A percentile compares a stretch with the other conserved stretches of the same genome.
phyloP scores from a whole-genome alignment of 345 rosid genomes.

The Litchi chinensis region DNA sequence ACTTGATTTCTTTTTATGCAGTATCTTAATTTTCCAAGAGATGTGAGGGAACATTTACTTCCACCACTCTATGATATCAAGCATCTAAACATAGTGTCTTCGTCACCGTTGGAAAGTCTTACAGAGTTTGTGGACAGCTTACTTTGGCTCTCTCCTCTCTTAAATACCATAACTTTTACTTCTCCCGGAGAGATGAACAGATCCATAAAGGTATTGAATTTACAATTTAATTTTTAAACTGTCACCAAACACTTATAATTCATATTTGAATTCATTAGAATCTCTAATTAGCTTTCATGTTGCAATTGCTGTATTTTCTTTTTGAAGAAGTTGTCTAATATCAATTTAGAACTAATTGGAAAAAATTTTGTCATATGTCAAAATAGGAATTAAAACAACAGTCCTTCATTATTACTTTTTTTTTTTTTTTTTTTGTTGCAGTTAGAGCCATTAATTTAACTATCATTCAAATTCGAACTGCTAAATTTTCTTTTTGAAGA shows the following conservation, averaged over 20 bases:
- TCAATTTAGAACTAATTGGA: too few relatives aligned
- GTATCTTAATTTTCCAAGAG: slow-evolving; percentile 4
- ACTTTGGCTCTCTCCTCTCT: slow-evolving; percentile 11
- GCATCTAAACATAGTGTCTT: background rate
- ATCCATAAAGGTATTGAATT: background rate
- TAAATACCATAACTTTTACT: background rate
- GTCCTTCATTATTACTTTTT: too few relatives aligned
- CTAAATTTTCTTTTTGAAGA: background rate
- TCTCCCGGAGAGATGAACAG: background rate
- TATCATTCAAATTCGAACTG: background rate
- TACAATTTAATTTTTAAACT: background rate
- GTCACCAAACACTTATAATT: background rate
- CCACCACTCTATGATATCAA: slow-evolving; percentile 18
- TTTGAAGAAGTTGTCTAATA: too few relatives aligned
- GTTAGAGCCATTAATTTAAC: background rate
- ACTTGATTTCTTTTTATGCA: background rate
- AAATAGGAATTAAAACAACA: too few relatives aligned
- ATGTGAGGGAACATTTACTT: background rate
- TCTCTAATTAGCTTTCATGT: too few relatives aligned
- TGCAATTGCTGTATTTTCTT: too few relatives aligned
- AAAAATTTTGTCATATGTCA: too few relatives aligned
- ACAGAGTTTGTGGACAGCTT: background rate
- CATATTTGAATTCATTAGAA: background rate
- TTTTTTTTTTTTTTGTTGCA: too few relatives aligned
- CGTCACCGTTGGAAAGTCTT: background rate